Evolutionary conservation across 2,329 filamentous ascomycete species (phyloP).

Genomic region (Neurospora sp.): DNA sequence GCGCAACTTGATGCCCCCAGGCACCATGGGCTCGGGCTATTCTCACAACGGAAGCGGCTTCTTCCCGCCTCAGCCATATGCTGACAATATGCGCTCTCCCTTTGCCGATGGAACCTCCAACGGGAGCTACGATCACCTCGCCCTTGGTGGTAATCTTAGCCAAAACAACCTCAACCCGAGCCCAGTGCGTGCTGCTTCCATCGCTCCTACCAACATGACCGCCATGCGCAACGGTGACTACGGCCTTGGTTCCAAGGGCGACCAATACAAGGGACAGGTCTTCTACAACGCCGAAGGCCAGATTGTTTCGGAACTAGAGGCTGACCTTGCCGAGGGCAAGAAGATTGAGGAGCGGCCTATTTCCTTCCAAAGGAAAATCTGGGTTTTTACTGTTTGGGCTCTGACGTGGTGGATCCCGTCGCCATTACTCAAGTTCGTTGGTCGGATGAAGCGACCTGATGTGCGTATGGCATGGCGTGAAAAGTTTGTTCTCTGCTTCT

Average conservation of each 20-base stretch:
- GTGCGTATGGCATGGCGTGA: conserved; percentile 97
- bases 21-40: conserved; percentile 62
- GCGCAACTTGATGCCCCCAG: conserved; percentile 30
- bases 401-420: conserved; percentile 94
- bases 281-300: conserved; percentile 66
- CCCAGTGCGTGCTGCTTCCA: conserved; percentile 42
- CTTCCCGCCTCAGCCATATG: conserved; percentile 47
- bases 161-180: conserved; percentile 38
- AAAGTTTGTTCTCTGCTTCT: conserved; percentile 71
- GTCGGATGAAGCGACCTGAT: conserved; percentile 94
- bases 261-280: conserved; percentile 61
- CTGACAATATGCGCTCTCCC: conserved; percentile 22
- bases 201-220: conserved; percentile 35
- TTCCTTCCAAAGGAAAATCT: conserved; percentile 55
- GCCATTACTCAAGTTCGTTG: conserved; percentile 65
- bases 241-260: conserved; percentile 77
- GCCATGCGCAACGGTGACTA: conserved; percentile 71
- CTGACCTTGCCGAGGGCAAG: conserved; percentile 68
- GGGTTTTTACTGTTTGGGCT: conserved; percentile 76
- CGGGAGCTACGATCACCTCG: conserved; percentile 62
- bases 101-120: conserved; percentile 51
- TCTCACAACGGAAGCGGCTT: conserved; percentile 58
- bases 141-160: conserved; percentile 50
- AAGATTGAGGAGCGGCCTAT: conserved; percentile 62
- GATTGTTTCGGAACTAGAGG: conserved; percentile 60